Conservation (phyloP, 2,329 filamentous ascomycete genomes). For the Ophiostoma novo-ulmi region DNA sequence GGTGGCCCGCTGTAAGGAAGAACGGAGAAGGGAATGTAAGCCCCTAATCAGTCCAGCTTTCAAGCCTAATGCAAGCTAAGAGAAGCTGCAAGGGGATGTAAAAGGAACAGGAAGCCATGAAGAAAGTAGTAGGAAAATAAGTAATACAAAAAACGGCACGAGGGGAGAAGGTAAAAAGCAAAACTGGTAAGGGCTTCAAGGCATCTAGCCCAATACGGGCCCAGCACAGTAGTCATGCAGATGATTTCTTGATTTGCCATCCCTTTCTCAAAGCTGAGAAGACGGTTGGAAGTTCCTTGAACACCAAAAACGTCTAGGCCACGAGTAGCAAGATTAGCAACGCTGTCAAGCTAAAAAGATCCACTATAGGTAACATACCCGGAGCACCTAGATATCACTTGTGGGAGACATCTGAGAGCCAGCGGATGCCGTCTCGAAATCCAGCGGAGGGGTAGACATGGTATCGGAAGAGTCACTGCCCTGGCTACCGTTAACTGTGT, state of each 20-base stretch:
- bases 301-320: background rate
- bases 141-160: background rate
- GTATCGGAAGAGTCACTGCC: background rate
- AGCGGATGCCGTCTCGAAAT: background rate
- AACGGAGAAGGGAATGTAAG: background rate
- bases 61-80: background rate
- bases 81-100: background rate
- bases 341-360: background rate
- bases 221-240: background rate
- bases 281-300: background rate
- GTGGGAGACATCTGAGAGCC: constrained; percentile 10
- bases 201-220: background rate
- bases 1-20: background rate
- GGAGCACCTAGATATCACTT: background rate
- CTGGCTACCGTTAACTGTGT: constrained; percentile 4
- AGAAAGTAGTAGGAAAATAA: background rate
- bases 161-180: background rate
- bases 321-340: background rate
- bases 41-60: background rate
- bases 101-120: background rate
- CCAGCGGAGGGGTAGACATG: constrained; percentile 16
- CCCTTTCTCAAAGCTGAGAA: too few species aligned
- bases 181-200: background rate
- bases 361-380: background rate
- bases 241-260: background rate